Base-by-base conservation (phyloP, 2,329 filamentous ascomycete species). In the Clarireedia hainanense region DNA sequence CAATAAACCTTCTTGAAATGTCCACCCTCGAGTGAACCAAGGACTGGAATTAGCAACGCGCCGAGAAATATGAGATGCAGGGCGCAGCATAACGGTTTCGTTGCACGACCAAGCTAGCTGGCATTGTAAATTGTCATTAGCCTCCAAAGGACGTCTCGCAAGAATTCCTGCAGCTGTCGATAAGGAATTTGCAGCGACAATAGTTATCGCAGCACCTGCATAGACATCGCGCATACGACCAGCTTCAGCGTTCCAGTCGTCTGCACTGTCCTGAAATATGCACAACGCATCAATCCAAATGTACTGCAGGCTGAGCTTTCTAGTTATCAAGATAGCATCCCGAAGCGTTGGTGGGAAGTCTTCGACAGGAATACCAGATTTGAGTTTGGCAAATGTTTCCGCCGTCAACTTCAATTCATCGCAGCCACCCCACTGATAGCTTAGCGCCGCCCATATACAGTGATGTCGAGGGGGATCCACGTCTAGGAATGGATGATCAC, bases 251-350 rank as follows among this genome's bases (percentile, higher is more conserved):
- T 37, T 51, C 53, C 48, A 51, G 9, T 51, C 53, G 37, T 51
- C 53, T 46, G 12, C n/a, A 39, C 48, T 46, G 17, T 55, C 53
- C 30, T 55, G 53, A 45, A 49, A 23, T 15, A 55, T 55, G 12
- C 53, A 55, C 4, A 55, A 20, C 17, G 53, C 47, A 46, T 55
- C 47, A 20, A 55, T 55, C 53, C 53, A 55, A 17, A 55, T n/a
- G n/a, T 51, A 55, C 12, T 51, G 39, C 6, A 55, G 2, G 10
- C 48, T 39, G 24, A 51, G 39, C 17, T 52, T 39, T 23, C 47
- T 27, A 7, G 40, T 52, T 14, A 43, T 46, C n/a, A 45, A 37
- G 15, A 55, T 17, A 5, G 39, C 53, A 39, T 51, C 53, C 15
- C 48, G 37, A 26, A 55, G 15, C 7, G 53, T 55, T 12, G 39